These are phyloP conservation scores for Spinacia oleracea DNA, from an alignment of 179 eudicot species.

Conservation along the genomic window DNA sequence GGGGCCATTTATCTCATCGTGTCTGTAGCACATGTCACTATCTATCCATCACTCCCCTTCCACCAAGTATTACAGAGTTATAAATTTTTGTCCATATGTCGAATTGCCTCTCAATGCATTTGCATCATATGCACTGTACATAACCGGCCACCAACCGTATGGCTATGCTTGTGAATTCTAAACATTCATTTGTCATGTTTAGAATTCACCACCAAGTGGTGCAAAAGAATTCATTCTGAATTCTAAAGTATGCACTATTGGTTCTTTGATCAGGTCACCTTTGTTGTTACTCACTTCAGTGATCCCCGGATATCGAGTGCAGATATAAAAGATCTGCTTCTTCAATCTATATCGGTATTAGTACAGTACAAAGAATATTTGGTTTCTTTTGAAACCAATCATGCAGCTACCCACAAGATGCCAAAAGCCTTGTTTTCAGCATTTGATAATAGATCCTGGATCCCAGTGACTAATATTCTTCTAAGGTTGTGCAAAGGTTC, in stretches of 20 bases:
- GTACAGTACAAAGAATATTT: conserved; percentile 89
- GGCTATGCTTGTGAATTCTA: background rate
- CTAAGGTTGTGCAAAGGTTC: conserved; percentile 87
- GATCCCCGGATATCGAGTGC: conserved; percentile 94
- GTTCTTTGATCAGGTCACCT: conserved; percentile 63
- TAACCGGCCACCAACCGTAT: background rate
- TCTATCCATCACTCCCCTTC: background rate
- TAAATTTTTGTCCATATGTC: background rate
- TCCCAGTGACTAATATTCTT: conserved; percentile 86
- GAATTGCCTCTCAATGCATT: background rate
- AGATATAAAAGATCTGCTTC: conserved; percentile 80
- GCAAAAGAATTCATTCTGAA: no score
- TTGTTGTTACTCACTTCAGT: conserved; percentile 82
- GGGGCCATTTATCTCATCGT: background rate
- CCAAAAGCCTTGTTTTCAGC: conserved; percentile 84
- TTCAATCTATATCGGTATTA: conserved; percentile 84
- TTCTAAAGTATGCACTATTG: conserved; percentile 20
- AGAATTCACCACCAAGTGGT: no score
- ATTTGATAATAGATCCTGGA: conserved; percentile 94
- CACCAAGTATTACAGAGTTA: background rate
- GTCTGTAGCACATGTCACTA: background rate
- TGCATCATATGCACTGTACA: background rate
- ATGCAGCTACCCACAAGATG: conserved; percentile 67
- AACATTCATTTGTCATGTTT: background rate
- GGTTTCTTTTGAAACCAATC: conserved; percentile 78